Base-by-base conservation (phyloP, 2,329 filamentous ascomycete genomes). In the Xylariaceae sp. region DNA sequence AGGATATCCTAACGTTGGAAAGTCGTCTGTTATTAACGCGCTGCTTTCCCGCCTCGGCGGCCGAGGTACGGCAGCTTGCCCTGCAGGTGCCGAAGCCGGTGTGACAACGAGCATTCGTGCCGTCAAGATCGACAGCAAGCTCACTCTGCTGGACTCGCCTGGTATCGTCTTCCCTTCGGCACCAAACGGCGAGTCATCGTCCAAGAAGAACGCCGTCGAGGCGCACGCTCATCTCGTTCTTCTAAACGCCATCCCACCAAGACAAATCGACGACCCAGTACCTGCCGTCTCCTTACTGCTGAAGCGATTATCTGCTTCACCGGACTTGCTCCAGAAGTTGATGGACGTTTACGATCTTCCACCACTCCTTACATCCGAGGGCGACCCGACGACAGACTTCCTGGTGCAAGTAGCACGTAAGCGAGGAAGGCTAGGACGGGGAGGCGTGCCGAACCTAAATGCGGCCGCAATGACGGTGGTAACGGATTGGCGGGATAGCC, bases 11-110 rank as follows among this genome's bases (percentile, higher is more conserved):
- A 97, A 97, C 72, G 93, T 96, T 57, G 93, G 93, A 71, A 97
- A 97, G 79, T 96, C 91, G 23, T 96, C 92, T 48, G 91, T 97
- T 68, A 96, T 97, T 81, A 97, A 97, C 74, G 90, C 92, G 16
- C 86, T 97, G 53, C 89, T 91, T 19, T 87, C 89, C 40, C 85
- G 91, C 40, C 79, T 96, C 65, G 85, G 88, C 63, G 83, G 86
- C 54, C 86, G 84, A 68, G 80, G 81, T 62, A 84, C 84, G 40
- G 77, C 77, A 44, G 89, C 91, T 43, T 96, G 92, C 73, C 93
- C 93, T 1, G 89, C 90, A 1, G 93, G 93, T 57, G 92, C 93
- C 26, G 93, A 96, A 77, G 93, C 93, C 20, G 93, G 93, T 52
- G 91, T 97, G 40, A 97, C 93, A 4, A 97, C 92, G 43, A 89